Percentiles rank a stretch among this genome's conserved stretches.
phyloP scores from a whole-genome alignment of 306 rosid genomes.

The Medicago ruthenica region DNA sequence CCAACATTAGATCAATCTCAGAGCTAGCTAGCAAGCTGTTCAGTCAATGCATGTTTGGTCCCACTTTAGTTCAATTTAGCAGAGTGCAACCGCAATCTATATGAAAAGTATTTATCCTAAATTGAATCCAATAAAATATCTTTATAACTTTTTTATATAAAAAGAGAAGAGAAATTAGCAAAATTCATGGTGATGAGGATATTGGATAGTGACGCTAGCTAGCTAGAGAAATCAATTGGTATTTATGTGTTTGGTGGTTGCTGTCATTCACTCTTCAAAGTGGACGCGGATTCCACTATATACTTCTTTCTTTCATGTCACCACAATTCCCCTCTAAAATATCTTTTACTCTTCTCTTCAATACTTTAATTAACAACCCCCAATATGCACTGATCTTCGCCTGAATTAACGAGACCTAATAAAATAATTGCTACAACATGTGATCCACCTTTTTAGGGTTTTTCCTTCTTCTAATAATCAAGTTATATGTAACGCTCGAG shows the following conservation, averaged over 20 bases:
- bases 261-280: slow-evolving; percentile 44
- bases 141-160: neutral
- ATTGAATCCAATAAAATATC: neutral
- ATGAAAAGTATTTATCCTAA: slow-evolving; percentile 33
- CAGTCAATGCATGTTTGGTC: slow-evolving; percentile 55
- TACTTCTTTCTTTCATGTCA: slow-evolving; percentile 28
- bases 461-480: too few species aligned
- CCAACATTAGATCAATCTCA: slow-evolving; percentile 18
- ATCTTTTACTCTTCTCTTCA: slow-evolving; percentile 27
- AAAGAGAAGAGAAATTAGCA: neutral
- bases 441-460: too few species aligned
- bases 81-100: slow-evolving; percentile 6
- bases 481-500: too few species aligned
- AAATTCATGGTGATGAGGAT: slow-evolving; percentile 36
- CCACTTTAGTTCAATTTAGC: slow-evolving; percentile 44
- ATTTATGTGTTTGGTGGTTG: slow-evolving; percentile 50
- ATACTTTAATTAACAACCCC: neutral
- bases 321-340: slow-evolving; percentile 36
- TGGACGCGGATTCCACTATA: slow-evolving; percentile 51
- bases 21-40: neutral
- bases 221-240: slow-evolving; percentile 38
- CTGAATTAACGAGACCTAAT: neutral
- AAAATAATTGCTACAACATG: neutral
- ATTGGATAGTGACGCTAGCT: slow-evolving; percentile 48
- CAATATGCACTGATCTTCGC: slow-evolving; percentile 11